Conservation (phyloP, 129 eudicot genomes). For the Erigeron canadensis region DNA sequence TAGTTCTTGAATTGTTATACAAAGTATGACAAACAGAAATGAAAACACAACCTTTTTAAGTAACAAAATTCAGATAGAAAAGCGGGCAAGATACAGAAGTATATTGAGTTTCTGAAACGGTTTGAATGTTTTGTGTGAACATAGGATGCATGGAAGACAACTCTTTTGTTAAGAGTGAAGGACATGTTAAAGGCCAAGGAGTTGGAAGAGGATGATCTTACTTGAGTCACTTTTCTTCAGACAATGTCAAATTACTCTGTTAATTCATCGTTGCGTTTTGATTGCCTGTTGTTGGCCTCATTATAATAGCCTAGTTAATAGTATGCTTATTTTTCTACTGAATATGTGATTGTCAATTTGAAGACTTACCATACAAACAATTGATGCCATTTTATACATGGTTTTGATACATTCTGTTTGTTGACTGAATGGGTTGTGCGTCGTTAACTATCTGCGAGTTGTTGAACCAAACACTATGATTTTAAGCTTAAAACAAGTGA, state of each 20-base stretch:
- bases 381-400: too few species aligned
- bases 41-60: not conserved
- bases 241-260: not conserved
- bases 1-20: not conserved
- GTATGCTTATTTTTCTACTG: slow-evolving; percentile 6
- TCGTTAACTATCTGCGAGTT: too few species aligned
- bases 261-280: slow-evolving; percentile 19
- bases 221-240: slow-evolving; percentile 22
- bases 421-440: too few species aligned
- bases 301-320: slow-evolving; percentile 22
- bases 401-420: too few species aligned
- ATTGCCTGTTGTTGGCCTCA: slow-evolving; percentile 17
- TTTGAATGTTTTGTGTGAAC: slow-evolving; percentile 1
- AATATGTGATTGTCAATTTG: slow-evolving; percentile 9
- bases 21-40: not conserved
- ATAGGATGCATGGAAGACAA: slow-evolving; percentile 90
- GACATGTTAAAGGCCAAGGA: slow-evolving; percentile 84
- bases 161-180: slow-evolving; percentile 92
- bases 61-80: not conserved
- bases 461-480: not conserved
- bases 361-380: not conserved
- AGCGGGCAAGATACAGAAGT: not conserved
- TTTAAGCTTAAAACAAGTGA: not conserved
- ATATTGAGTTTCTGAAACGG: not conserved
- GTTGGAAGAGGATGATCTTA: slow-evolving; percentile 87